Evolutionary conservation across 306 rosid genomes (phyloP).

Genomic region (Biancaea sappan): DNA sequence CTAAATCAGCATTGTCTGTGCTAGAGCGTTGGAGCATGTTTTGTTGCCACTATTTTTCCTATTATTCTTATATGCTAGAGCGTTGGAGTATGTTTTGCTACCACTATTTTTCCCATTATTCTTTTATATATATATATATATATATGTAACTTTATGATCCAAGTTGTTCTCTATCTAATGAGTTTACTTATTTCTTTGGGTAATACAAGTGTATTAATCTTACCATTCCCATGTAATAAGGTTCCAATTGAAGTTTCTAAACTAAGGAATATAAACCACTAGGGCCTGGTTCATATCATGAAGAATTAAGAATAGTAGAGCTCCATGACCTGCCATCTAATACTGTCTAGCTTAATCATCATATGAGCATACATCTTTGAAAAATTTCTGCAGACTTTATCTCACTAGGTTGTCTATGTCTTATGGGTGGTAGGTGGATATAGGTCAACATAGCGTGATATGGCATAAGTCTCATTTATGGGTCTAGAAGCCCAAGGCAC

Average conservation of each 20-base stretch:
- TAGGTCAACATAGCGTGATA: neutral
- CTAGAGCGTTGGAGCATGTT: slow-evolving; percentile 51
- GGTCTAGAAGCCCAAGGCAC: neutral
- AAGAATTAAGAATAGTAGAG: slow-evolving; percentile 55
- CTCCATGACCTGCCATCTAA: neutral
- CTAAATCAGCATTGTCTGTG: slow-evolving; percentile 57
- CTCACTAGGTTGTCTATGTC: neutral
- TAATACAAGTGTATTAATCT: slow-evolving; percentile 21
- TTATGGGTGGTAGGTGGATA: neutral
- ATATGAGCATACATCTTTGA: neutral
- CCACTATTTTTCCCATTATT: too few relatives aligned
- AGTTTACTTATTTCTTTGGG: neutral
- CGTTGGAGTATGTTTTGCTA: too few relatives aligned
- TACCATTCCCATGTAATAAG: slow-evolving; percentile 35
- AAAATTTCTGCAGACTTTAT: slow-evolving; percentile 39
- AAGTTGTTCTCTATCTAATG: neutral
- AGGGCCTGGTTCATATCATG: slow-evolving; percentile 68
- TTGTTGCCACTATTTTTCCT: neutral
- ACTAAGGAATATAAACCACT: slow-evolving; percentile 68
- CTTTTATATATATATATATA: too few relatives aligned
- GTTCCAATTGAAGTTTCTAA: slow-evolving; percentile 62
- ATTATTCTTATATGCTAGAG: neutral
- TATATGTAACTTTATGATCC: neutral
- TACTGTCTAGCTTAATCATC: neutral
- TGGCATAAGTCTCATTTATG: neutral